Conservation (phyloP, 257 asterid genomes). For the Salvia rosmarinus region DNA sequence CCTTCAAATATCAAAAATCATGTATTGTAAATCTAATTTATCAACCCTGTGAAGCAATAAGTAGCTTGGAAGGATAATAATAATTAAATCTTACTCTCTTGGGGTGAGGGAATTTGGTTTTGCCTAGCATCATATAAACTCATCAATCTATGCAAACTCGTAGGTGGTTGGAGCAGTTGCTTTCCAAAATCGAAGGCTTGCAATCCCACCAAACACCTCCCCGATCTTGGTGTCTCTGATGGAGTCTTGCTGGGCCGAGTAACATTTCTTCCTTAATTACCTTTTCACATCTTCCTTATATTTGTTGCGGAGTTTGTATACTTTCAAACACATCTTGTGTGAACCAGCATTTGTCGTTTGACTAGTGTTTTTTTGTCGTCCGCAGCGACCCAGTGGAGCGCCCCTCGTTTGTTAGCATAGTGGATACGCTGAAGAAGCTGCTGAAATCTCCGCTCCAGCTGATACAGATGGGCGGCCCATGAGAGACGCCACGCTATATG, state of each 20-base stretch:
- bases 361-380: background rate
- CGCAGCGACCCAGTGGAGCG: conserved; percentile 77
- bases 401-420: conserved; percentile 65
- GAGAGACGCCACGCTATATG: conserved; percentile 3
- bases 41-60: too few relatives aligned
- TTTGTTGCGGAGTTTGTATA: background rate
- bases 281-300: too few relatives aligned
- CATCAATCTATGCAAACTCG: background rate
- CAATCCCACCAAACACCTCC: conserved; percentile 68
- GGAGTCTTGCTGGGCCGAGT: conserved; percentile 99
- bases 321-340: too few relatives aligned
- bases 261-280: conserved; percentile 33
- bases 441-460: conserved; percentile 77
- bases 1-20: background rate
- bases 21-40: too few relatives aligned
- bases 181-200: conserved; percentile 88
- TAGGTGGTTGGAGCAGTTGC: conserved; percentile 99
- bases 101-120: too few relatives aligned
- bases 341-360: background rate
- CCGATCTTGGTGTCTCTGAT: conserved; percentile 73
- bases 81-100: background rate
- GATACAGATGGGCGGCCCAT: conserved; percentile 67
- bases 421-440: conserved; percentile 77
- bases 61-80: background rate
- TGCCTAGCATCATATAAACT: background rate